phyloP scores from a whole-genome alignment of 2,329 filamentous ascomycete genomes.

The Aspergillus unguis region DNA sequence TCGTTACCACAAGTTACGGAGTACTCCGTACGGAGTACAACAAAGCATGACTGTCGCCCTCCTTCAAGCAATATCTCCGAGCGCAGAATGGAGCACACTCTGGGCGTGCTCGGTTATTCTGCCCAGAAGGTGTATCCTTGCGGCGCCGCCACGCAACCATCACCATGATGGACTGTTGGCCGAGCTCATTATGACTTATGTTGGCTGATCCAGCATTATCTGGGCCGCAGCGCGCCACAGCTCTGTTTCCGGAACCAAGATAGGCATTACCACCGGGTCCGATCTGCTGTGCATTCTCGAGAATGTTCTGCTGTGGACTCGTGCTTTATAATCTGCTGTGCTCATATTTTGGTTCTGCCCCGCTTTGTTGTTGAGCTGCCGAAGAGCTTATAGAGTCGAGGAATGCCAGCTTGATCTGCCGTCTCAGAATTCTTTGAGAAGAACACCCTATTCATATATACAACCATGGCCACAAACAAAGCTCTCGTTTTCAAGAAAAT shows the following conservation, averaged over 20 bases:
- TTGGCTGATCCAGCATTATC: slow-evolving; percentile 4
- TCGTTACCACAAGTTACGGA: neutral
- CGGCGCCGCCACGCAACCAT: slow-evolving; percentile 19
- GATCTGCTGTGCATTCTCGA: slow-evolving; percentile 3
- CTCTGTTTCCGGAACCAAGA: slow-evolving; percentile 8
- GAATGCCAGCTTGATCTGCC: neutral
- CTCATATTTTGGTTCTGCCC: slow-evolving; percentile 8
- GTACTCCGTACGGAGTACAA: neutral
- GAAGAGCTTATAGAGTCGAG: slow-evolving; percentile 8
- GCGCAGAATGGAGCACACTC: slow-evolving; percentile 4
- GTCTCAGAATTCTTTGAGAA: neutral
- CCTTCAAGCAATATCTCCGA: slow-evolving; percentile 10
- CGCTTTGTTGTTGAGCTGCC: slow-evolving; percentile 5
- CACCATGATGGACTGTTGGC: slow-evolving; percentile 15
- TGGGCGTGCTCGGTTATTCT: slow-evolving; percentile 22
- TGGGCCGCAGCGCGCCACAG: slow-evolving; percentile 1
- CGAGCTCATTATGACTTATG: slow-evolving; percentile 2
- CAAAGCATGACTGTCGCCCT: neutral
- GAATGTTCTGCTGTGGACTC: slow-evolving; percentile 10
- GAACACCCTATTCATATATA: neutral
- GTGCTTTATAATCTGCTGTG: slow-evolving; percentile 13
- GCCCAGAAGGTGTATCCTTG: slow-evolving; percentile 22
- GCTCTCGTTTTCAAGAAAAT: slow-evolving; percentile 68
- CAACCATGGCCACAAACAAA: slow-evolving; percentile 59
- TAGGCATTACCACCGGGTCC: slow-evolving; percentile 5